phyloP scores from a whole-genome alignment of 352 stramenopile genomes.

The Elongisporangium anandrum region DNA sequence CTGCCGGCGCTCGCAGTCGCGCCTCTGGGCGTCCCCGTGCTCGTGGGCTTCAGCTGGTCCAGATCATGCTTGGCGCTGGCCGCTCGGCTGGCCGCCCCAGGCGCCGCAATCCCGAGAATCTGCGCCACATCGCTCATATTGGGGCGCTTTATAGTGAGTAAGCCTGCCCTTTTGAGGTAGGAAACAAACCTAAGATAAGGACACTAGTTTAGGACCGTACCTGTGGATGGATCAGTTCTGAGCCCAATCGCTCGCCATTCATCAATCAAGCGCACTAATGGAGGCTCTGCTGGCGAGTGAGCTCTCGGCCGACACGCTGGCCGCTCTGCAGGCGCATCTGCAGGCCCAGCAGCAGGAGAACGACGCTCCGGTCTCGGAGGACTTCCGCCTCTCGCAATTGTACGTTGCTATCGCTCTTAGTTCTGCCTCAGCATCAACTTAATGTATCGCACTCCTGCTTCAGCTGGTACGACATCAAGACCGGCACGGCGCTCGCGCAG shows the following conservation, averaged over 20 bases:
- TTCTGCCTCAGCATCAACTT: no score
- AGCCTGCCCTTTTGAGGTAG: no score
- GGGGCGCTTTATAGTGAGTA: no score
- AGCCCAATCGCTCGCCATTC: conserved; percentile 11
- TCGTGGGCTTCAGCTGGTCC: conserved; percentile 48
- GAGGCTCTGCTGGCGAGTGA: conserved; percentile 37
- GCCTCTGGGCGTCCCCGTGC: conserved; percentile 1
- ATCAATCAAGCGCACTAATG: conserved; percentile 11
- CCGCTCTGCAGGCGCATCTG: conserved; percentile 44
- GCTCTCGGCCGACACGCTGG: conserved; percentile 45
- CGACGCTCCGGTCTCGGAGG: conserved; percentile 34
- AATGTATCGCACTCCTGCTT: no score
- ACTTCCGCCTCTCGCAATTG: conserved; percentile 58
- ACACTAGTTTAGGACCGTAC: no score
- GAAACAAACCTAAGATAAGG: no score
- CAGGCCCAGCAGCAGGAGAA: conserved; percentile 31
- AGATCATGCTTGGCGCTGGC: conserved; percentile 22
- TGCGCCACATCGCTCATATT: conserved; percentile 68
- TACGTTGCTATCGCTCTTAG: conserved; percentile 4
- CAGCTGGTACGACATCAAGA: conserved; percentile 54
- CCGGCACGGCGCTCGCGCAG: conserved; percentile 35
- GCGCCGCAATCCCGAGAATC: conserved; percentile 49
- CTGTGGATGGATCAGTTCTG: not conserved
- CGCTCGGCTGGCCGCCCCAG: conserved; percentile 3
- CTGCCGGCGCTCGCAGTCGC: conserved; percentile 8